These are phyloP conservation scores for Fusarium miscanthi DNA, from an alignment of 2,329 filamentous ascomycete species.

Conservation along the genomic window DNA sequence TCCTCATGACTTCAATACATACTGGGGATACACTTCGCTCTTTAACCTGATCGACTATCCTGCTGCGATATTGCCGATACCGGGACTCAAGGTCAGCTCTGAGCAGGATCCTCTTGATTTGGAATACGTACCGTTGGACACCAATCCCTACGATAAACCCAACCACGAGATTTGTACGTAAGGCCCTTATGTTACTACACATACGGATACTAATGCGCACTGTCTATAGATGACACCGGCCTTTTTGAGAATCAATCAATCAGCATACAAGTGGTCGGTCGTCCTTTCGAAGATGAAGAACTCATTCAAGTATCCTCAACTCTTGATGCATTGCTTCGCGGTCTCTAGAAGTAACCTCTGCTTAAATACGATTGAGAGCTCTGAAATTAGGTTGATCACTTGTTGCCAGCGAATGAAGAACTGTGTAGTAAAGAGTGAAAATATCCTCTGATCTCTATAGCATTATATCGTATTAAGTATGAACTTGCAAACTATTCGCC, in stretches of 20 bases:
- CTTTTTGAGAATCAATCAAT: neutral
- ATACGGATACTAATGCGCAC: rapidly evolving
- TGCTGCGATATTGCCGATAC: neutral
- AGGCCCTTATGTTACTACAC: rapidly evolving
- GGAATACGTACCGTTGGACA: neutral
- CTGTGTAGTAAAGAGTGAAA: neutral
- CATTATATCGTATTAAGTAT: neutral
- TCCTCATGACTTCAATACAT: constrained; percentile 23
- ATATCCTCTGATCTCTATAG: neutral
- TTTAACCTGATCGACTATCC: constrained; percentile 27
- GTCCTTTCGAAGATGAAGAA: constrained; percentile 23
- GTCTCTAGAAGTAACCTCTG: neutral
- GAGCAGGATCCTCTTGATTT: neutral
- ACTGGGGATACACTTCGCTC: constrained; percentile 21
- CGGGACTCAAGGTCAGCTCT: neutral
- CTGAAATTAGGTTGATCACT: rapidly evolving
- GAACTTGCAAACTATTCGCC: too few relatives aligned
- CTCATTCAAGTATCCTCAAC: neutral
- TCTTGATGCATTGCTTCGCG: neutral
- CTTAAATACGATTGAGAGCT: too few relatives aligned
- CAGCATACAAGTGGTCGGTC: constrained; percentile 14
- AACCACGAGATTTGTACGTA: constrained; percentile 21
- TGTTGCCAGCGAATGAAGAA: neutral
- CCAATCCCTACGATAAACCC: constrained; percentile 8
- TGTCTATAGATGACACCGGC: neutral